These are phyloP conservation scores for Leishmania lainsoni DNA, from an alignment of 208 protist species.

Conservation along the genomic window DNA sequence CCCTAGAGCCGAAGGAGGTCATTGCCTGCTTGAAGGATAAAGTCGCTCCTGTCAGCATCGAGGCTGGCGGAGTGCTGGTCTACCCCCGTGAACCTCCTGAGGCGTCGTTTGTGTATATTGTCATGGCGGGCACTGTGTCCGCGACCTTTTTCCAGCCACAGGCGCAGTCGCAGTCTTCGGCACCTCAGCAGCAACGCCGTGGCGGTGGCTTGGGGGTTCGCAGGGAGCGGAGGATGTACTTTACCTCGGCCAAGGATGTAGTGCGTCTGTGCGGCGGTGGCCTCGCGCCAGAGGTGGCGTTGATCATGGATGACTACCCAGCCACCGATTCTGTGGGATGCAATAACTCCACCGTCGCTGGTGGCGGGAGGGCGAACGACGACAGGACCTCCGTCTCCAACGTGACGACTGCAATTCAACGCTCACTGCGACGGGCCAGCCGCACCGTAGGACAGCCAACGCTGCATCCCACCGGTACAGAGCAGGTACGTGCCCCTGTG, in stretches of 20 bases:
- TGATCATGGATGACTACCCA: conserved; percentile 10
- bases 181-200: conserved; percentile 1
- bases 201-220: conserved; percentile 9
- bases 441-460: conserved; percentile 81
- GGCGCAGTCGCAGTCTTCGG: conserved; percentile 4
- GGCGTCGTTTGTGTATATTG: conserved; percentile 76
- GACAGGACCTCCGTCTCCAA: conserved; percentile 66
- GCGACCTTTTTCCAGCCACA: conserved; percentile 74
- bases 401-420: conserved; percentile 71
- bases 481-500: conserved; percentile 54
- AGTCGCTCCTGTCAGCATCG: conserved; percentile 56
- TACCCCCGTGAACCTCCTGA: conserved; percentile 79
- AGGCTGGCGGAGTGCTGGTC: conserved; percentile 56
- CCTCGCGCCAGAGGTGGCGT: conserved; percentile 10
- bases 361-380: conserved; percentile 13
- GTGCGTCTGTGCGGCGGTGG: conserved; percentile 62
- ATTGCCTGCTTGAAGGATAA: conserved; percentile 50
- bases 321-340: not conserved
- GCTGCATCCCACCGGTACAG: conserved; percentile 53
- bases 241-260: conserved; percentile 64
- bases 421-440: conserved; percentile 63
- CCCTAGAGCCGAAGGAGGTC: conserved; percentile 57
- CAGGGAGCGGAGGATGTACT: conserved; percentile 65
- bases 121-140: conserved; percentile 61
- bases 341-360: conserved; percentile 24